Conservation (phyloP, 345 rosid genomes). For the Limnanthes douglasii region DNA sequence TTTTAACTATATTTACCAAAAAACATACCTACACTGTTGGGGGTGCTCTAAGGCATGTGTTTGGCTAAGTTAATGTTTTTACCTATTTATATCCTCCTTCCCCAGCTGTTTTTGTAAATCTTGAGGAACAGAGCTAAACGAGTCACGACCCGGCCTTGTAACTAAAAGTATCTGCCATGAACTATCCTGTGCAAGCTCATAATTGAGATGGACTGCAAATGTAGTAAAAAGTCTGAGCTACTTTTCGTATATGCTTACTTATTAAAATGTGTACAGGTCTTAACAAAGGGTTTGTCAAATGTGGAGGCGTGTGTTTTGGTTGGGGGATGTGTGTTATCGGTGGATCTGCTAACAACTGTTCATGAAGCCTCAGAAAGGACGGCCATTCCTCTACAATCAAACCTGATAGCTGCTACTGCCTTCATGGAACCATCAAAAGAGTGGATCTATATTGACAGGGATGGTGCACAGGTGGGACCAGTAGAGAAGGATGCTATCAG, state of each 20-base stretch:
- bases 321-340: conserved; percentile 97
- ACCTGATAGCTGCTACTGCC: conserved; percentile 94
- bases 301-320: conserved; percentile 93
- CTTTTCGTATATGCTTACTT: no score
- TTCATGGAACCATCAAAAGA: conserved; percentile 99
- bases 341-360: conserved; percentile 86
- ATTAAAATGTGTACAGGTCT: conserved; percentile 55
- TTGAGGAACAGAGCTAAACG: no score
- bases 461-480: conserved; percentile 83
- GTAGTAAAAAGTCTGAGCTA: background rate
- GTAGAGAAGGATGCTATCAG: conserved; percentile 91
- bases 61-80: no score
- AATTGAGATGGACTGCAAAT: background rate
- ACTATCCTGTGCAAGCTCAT: no score
- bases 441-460: conserved; percentile 78
- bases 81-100: no score
- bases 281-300: conserved; percentile 81
- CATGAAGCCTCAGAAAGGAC: conserved; percentile 99
- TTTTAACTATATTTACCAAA: no score
- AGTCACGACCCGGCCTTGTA: no score
- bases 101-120: no score
- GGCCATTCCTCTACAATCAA: conserved; percentile 90
- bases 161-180: no score
- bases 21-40: no score
- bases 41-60: no score